Percentiles rank a stretch among this genome's conserved stretches.
These are phyloP conservation scores for grape (Vitis vinifera) DNA, from an alignment of 164 flowering plant genomes.

Conservation along the genomic window ASM3070453v1 NC_081809.1:12565501-12566000, in stretches of 20 bases:
- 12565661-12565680: conserved; percentile 5
- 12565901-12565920: conserved; percentile 89
- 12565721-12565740: conserved; percentile 68
- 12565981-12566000: conserved; percentile 59
- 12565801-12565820: not conserved
- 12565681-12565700: conserved; percentile 96
- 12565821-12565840: not conserved
- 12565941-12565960: conserved; percentile 96
- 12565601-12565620: not conserved
- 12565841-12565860: not conserved
- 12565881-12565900: conserved; percentile 73
- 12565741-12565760: conserved; percentile 69
- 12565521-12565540: too few species aligned
- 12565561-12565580: too few species aligned
- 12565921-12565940: conserved; percentile 95
- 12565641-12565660: not conserved
- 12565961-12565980: conserved; percentile 74
- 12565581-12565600: too few species aligned
- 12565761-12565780: not conserved
- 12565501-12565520: too few species aligned
- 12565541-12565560: too few species aligned
- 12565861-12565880: conserved; percentile 32
- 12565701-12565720: conserved; percentile 70
- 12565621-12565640: not conserved
- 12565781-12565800: not conserved